Percentiles rank a stretch among this genome's conserved stretches.
phyloP scores from a whole-genome alignment of 1,284 basidiomycete genomes.

The Leccinum huronense region DNA sequence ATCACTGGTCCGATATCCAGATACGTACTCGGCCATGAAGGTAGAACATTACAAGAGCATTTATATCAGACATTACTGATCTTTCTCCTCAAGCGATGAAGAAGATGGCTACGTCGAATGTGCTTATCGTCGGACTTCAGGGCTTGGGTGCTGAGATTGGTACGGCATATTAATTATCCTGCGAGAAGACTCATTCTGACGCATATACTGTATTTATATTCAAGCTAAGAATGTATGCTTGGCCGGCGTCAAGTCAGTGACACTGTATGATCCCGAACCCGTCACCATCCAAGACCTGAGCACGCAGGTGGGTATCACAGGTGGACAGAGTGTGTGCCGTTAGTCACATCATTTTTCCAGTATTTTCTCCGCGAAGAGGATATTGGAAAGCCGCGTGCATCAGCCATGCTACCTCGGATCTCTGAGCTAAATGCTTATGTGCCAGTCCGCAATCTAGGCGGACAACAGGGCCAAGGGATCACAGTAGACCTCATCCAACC shows the following conservation, averaged over 20 bases:
- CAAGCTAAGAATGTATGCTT: slow-evolving; percentile 96
- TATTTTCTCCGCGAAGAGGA: slow-evolving; percentile 94
- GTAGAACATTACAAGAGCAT: slow-evolving; percentile 40
- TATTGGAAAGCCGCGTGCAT: slow-evolving; percentile 84
- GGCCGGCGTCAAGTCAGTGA: slow-evolving; percentile 98
- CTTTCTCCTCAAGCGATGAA: slow-evolving; percentile 79
- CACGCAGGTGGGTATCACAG: slow-evolving; percentile 67
- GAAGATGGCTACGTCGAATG: slow-evolving; percentile 96
- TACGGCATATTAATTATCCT: slow-evolving; percentile 37
- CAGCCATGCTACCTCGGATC: slow-evolving; percentile 85
- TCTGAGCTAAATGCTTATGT: slow-evolving; percentile 97
- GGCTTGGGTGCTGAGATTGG: slow-evolving; percentile 97
- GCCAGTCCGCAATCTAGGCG: slow-evolving; percentile 80
- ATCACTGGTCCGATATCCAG: slow-evolving; percentile 45
- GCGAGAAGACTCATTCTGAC: slow-evolving; percentile 14
- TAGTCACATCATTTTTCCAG: slow-evolving; percentile 41
- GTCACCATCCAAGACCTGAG: slow-evolving; percentile 88
- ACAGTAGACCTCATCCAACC: slow-evolving; percentile 77
- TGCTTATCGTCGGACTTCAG: slow-evolving; percentile 90
- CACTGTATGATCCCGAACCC: slow-evolving; percentile 91
- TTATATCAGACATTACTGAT: slow-evolving; percentile 11
- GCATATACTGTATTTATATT: slow-evolving; percentile 3
- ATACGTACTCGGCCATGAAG: slow-evolving; percentile 96
- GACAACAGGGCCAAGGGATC: slow-evolving; percentile 69
- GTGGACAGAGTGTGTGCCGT: not conserved